These are phyloP conservation scores for Stagonosporopsis vannaccii DNA, from an alignment of 2,329 filamentous ascomycete species.

Conservation along the genomic window DNA sequence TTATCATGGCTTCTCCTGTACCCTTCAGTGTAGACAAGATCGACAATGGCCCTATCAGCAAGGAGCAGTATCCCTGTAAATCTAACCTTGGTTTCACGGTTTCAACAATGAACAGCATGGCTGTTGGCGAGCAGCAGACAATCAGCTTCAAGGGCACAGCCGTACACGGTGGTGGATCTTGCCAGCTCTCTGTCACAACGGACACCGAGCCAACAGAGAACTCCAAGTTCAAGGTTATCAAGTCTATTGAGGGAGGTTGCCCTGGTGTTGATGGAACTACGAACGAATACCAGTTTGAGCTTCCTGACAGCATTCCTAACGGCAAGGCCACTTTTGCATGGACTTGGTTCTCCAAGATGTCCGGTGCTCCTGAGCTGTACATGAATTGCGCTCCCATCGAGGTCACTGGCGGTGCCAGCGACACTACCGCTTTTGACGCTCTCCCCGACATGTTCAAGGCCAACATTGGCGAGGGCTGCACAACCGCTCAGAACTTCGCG, in stretches of 20 bases:
- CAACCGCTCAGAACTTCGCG: conserved; percentile 61
- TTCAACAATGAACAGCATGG: conserved; percentile 57
- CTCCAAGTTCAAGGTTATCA: conserved; percentile 85
- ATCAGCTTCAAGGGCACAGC: conserved; percentile 75
- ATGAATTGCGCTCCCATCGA: conserved; percentile 89
- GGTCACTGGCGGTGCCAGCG: conserved; percentile 63
- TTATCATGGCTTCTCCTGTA: conserved; percentile 72
- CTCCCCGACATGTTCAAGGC: conserved; percentile 78
- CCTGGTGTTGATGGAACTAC: conserved; percentile 70
- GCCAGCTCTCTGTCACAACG: conserved; percentile 80
- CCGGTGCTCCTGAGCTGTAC: conserved; percentile 84
- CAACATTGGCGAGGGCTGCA: conserved; percentile 67
- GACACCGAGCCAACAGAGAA: conserved; percentile 60
- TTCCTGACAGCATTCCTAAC: conserved; percentile 74
- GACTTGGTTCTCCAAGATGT: conserved; percentile 85
- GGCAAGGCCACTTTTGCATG: conserved; percentile 85
- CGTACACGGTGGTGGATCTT: conserved; percentile 88
- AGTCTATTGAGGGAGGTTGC: conserved; percentile 87
- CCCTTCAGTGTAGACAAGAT: conserved; percentile 64
- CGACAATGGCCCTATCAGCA: conserved; percentile 70
- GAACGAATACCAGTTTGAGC: conserved; percentile 69
- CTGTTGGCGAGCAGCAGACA: conserved; percentile 66
- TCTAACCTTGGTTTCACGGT: conserved; percentile 38
- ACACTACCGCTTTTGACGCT: conserved; percentile 62
- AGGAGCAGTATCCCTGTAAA: conserved; percentile 76